Evolutionary conservation across 2,329 filamentous ascomycete genomes (phyloP).

Genomic region (Bretziella fagacearum): DNA sequence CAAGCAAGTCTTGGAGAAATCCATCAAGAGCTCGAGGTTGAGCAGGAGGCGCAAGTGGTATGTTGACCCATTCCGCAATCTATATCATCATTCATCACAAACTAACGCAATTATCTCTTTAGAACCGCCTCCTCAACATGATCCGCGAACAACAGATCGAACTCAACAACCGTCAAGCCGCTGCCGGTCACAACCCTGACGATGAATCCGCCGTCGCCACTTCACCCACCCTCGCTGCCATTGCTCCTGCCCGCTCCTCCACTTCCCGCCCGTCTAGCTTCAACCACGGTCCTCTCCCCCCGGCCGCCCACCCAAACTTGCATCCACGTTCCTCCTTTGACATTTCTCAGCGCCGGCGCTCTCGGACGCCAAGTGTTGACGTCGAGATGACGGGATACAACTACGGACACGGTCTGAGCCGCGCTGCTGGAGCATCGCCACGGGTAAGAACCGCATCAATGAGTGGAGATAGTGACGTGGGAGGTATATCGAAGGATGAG

Average conservation of each 20-base stretch:
- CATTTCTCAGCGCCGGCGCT: slow-evolving; percentile 25
- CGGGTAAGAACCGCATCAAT: slow-evolving; percentile 40
- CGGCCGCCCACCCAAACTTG: slow-evolving; percentile 22
- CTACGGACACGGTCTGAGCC: not conserved
- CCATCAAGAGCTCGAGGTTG: slow-evolving; percentile 62
- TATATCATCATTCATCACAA: not conserved
- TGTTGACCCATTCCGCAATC: slow-evolving; percentile 18
- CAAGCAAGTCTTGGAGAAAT: slow-evolving; percentile 58
- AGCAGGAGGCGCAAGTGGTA: slow-evolving; percentile 64
- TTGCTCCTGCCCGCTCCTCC: slow-evolving; percentile 29
- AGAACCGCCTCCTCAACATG: slow-evolving; percentile 63
- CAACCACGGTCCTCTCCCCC: slow-evolving; percentile 34
- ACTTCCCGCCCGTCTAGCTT: slow-evolving; percentile 18
- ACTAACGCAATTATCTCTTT: not conserved
- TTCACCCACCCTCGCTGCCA: slow-evolving; percentile 18
- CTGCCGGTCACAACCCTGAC: slow-evolving; percentile 27
- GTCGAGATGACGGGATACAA: no score
- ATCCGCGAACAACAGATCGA: slow-evolving; percentile 62
- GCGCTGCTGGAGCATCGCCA: slow-evolving; percentile 31
- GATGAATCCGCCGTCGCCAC: slow-evolving; percentile 29
- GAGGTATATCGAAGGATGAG: slow-evolving; percentile 42
- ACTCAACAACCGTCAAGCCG: slow-evolving; percentile 41
- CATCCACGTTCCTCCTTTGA: slow-evolving; percentile 43
- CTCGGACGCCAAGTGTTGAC: slow-evolving; percentile 37
- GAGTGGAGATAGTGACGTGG: slow-evolving; percentile 39